Conservation (phyloP, 768 basidiomycete species). For the Stropharia rugosoannulata region DNA sequence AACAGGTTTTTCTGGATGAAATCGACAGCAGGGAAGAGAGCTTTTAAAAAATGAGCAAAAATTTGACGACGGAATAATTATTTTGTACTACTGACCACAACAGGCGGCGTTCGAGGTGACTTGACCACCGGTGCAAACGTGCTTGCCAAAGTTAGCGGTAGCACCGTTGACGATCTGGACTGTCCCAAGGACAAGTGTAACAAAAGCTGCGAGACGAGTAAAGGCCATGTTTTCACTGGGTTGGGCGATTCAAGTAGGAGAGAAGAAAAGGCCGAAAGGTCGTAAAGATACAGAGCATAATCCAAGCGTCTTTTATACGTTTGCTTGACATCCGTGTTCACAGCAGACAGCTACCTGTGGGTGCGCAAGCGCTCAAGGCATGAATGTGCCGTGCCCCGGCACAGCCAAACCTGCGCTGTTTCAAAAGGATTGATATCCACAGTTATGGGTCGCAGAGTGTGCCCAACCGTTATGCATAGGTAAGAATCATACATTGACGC, state of each 20-base stretch:
- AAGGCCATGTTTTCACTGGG: slow-evolving; percentile 14
- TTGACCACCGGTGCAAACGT: slow-evolving; percentile 23
- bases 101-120: slow-evolving; percentile 23
- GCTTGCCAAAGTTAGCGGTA: slow-evolving; percentile 13
- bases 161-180: slow-evolving; percentile 14
- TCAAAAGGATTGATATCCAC: slow-evolving; percentile 6
- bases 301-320: slow-evolving; percentile 11
- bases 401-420: background rate
- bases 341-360: background rate
- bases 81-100: slow-evolving; percentile 13
- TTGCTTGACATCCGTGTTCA: background rate
- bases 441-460: slow-evolving; percentile 3
- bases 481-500: too few relatives aligned
- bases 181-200: slow-evolving; percentile 17
- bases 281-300: slow-evolving; percentile 9
- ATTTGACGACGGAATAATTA: background rate
- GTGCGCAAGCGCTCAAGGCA: background rate
- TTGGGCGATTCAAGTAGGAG: slow-evolving; percentile 2
- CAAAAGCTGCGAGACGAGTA: slow-evolving; percentile 17
- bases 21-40: slow-evolving; percentile 22
- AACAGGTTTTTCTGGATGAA: slow-evolving; percentile 31
- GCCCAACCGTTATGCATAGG: too few relatives aligned
- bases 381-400: background rate
- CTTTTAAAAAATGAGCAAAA: background rate
- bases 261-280: slow-evolving; percentile 14